phyloP scores from a whole-genome alignment of 192 early-diverging fungal genomes.

The Entrophospora sp. region DNA sequence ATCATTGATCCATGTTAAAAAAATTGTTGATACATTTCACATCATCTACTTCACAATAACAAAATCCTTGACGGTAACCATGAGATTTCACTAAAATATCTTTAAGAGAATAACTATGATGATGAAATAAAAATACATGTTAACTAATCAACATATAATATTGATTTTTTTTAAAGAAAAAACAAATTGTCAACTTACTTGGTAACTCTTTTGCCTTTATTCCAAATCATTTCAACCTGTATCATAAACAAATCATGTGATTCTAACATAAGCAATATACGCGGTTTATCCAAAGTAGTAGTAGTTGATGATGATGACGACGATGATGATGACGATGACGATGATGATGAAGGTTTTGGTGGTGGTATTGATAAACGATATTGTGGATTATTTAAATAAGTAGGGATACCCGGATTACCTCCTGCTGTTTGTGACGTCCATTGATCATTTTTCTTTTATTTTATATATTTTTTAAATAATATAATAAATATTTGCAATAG shows the following conservation, averaged over 20 bases:
- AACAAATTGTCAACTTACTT: constrained; percentile 31
- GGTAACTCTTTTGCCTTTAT: constrained; percentile 59
- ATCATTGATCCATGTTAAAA: too few species aligned
- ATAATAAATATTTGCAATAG: not conserved
- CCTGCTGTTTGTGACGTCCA: constrained; percentile 74
- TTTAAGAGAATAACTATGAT: constrained; percentile 35
- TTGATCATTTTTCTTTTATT: constrained; percentile 41
- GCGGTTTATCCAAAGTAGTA: not conserved
- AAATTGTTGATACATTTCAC: constrained; percentile 56
- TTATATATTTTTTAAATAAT: not conserved
- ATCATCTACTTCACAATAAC: constrained; percentile 54
- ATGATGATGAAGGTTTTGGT: constrained; percentile 19
- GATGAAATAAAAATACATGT: too few species aligned
- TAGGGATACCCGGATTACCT: constrained; percentile 60
- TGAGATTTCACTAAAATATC: constrained; percentile 65
- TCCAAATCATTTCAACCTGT: constrained; percentile 59
- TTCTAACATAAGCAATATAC: constrained; percentile 55
- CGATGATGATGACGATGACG: too few species aligned
- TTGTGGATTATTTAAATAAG: constrained; percentile 73
- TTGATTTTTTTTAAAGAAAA: not conserved
- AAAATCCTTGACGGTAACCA: constrained; percentile 70
- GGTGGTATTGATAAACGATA: constrained; percentile 53
- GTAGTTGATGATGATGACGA: constrained; percentile 32
- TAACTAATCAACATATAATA: constrained; percentile 7
- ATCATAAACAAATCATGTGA: constrained; percentile 54